phyloP scores from a whole-genome alignment of 805 yeast genomes.

The Hanseniaspora lachancei region DNA sequence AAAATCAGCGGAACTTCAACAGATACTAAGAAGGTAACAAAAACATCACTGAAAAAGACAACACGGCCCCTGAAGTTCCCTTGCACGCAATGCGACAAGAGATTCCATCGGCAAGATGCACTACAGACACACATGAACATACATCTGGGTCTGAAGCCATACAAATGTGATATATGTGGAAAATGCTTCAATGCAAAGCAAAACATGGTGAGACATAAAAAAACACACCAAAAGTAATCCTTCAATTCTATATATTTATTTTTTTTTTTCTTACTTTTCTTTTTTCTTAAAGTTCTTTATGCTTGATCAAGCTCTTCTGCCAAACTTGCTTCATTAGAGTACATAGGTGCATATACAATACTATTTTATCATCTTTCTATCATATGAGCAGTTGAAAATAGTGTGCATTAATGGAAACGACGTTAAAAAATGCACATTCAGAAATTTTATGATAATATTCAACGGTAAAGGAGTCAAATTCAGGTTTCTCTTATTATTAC shows the following conservation, averaged over 20 bases:
- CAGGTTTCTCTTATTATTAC: too few species aligned
- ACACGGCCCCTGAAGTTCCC: neutral
- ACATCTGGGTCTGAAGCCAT: conserved; percentile 8
- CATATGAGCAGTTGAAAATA: too few species aligned
- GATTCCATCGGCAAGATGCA: conserved; percentile 5
- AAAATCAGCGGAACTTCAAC: neutral
- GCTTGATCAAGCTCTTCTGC: too few species aligned
- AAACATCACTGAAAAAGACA: neutral
- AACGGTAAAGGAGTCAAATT: too few species aligned
- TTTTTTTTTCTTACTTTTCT: neutral
- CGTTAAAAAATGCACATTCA: too few species aligned
- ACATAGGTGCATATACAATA: too few species aligned
- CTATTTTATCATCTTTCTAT: too few species aligned
- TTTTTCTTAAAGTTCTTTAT: too few species aligned
- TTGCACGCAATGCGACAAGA: conserved; percentile 1
- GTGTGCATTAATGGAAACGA: too few species aligned
- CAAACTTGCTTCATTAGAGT: too few species aligned
- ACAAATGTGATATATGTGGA: neutral
- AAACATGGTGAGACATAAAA: conserved; percentile 8
- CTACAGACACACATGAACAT: conserved; percentile 11
- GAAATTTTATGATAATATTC: too few species aligned
- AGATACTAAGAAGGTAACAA: neutral
- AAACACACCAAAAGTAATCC: neutral
- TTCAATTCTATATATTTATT: neutral
- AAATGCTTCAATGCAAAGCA: conserved; percentile 6